Evolutionary conservation across 1,284 basidiomycete species (phyloP), one percentile per base, ranked within the genome.

Genomic region (Leccinum colubrinum): DNA sequence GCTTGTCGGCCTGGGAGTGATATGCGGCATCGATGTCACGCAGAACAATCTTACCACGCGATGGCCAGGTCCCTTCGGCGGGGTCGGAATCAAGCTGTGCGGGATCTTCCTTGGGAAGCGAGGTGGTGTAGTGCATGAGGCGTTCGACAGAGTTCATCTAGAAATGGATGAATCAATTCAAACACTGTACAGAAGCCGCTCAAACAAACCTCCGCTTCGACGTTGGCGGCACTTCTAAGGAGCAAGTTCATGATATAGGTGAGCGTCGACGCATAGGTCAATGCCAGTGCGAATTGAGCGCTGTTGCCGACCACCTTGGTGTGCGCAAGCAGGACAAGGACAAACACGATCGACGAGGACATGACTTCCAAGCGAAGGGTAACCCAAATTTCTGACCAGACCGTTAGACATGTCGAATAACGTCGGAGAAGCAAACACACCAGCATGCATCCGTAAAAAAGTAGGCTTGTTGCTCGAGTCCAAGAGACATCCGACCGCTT

Each of bases 1-100:
- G 81, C 50, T 81, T 74, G 30, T 81, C 79, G 1, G 89, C 86
- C 9, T 94, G 87, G 1, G 94, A 89, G 0, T 96, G 95, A 74
- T 99, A 98, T 22, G 90, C 82, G 11, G 70, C 66, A 51, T 72
- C 63, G 30, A 71, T 82, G 64, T 86, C 79, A 62, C 84, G 82
- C n/a, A 98, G 56, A 56, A 69, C 60, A 33, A 71, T 73, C 52
- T 71, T 50, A 41, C 69, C 72, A n/a, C 65, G 64, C 17, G 63
- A 62, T 2, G 71, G 71, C 71, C 71, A 72, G 17, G 20, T 17
- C 6, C 35, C 71, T 50, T 64, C 62, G 27, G 64, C 56, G 51
- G 73, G 71, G 53, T 72, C 71, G 2, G 68, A 67, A n/a, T 12
- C 65, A 55, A 72, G 64, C 14, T 65, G 55, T 15, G 66, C 35